These are phyloP conservation scores for Blastocystis sp. DNA, from an alignment of 352 stramenopile genomes.

Conservation along the genomic window DNA sequence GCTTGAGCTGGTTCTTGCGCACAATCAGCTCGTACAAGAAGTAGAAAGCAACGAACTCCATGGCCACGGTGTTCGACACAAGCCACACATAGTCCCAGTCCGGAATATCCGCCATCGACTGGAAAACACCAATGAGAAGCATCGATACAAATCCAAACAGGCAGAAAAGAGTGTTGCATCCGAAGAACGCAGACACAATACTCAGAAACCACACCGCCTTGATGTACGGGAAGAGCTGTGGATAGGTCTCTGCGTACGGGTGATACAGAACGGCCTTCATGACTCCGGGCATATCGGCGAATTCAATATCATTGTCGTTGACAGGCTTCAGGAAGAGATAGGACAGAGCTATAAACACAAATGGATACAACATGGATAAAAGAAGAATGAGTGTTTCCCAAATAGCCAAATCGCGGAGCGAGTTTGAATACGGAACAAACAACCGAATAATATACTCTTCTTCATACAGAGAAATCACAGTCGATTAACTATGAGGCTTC, in stretches of 20 bases:
- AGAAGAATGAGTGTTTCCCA: not conserved
- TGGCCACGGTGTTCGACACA: slow-evolving; percentile 2
- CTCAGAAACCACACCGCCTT: slow-evolving; percentile 5
- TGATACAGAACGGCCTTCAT: not conserved
- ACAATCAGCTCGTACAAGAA: not conserved
- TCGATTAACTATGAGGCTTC: slow-evolving; percentile 91
- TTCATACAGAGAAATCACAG: not conserved
- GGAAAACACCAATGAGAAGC: slow-evolving; percentile 13
- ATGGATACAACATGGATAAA: slow-evolving; percentile 5
- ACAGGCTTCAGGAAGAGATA: slow-evolving; percentile 9
- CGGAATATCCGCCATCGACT: not conserved
- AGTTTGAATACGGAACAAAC: not conserved
- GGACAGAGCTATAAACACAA: slow-evolving; percentile 2
- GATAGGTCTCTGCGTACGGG: not conserved
- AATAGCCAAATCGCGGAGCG: not conserved
- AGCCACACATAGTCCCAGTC: slow-evolving; percentile 39
- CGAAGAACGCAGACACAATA: not conserved
- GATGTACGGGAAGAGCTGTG: not conserved
- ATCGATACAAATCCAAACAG: slow-evolving; percentile 30
- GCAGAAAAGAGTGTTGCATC: slow-evolving; percentile 7
- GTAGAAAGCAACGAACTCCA: not conserved
- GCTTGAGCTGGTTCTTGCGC: not conserved
- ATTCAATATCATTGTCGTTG: not conserved
- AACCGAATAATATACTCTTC: not conserved
- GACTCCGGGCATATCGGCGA: not conserved